These are phyloP conservation scores for Aquilaria agallochum DNA, from an alignment of 441 rosid species.

Conservation along the genomic window DNA sequence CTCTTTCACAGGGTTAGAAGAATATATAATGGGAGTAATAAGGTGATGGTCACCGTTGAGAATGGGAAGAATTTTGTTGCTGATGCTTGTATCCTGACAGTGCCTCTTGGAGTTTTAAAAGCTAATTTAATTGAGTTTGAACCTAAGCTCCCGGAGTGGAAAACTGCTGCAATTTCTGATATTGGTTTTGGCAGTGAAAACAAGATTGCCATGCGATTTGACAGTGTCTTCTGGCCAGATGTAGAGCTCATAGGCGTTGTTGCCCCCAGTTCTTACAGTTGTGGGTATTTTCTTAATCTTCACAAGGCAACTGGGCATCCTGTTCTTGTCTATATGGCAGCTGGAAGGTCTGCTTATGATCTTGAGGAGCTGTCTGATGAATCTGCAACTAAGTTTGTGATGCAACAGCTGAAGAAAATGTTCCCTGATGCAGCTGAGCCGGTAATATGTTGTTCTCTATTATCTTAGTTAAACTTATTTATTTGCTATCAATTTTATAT, in stretches of 20 bases:
- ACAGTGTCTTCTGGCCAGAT: constrained; percentile 78
- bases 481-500: background rate
- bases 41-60: constrained; percentile 57
- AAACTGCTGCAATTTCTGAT: constrained; percentile 69
- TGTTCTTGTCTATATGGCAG: constrained; percentile 89
- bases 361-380: constrained; percentile 68
- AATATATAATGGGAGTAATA: constrained; percentile 41
- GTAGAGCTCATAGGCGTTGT: constrained; percentile 76
- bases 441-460: constrained; percentile 24
- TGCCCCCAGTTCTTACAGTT: constrained; percentile 64
- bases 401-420: constrained; percentile 80
- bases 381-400: constrained; percentile 51
- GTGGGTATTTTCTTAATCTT: constrained; percentile 88
- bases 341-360: constrained; percentile 72
- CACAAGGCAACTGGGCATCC: constrained; percentile 89
- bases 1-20: constrained; percentile 46
- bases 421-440: constrained; percentile 77
- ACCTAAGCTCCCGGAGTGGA: constrained; percentile 85
- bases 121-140: constrained; percentile 71
- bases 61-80: constrained; percentile 56
- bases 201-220: constrained; percentile 69
- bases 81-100: constrained; percentile 72
- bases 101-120: constrained; percentile 79
- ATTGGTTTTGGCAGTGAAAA: constrained; percentile 88
- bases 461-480: background rate